Evolutionary conservation across 371 early-diverging fungal species (phyloP).

Genomic region (Zychaea mexicana): DNA sequence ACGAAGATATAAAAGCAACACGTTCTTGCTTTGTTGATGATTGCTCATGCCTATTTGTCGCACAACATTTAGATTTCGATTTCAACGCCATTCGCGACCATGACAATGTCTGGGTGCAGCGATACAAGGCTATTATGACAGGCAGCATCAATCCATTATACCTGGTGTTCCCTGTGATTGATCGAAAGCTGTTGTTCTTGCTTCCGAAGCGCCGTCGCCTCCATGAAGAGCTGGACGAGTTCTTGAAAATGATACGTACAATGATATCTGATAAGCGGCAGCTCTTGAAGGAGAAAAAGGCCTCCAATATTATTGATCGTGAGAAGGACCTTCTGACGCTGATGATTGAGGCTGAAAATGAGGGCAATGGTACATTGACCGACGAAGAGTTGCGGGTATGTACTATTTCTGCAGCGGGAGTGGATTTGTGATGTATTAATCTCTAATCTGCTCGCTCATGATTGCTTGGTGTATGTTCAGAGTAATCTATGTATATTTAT

Average conservation of each 20-base stretch:
- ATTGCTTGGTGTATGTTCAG: neutral
- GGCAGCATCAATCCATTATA: slow-evolving; percentile 11
- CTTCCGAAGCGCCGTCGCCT: slow-evolving; percentile 21
- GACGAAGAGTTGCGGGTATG: slow-evolving; percentile 35
- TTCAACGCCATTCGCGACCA: slow-evolving; percentile 14
- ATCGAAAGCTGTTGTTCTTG: slow-evolving; percentile 3
- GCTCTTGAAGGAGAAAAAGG: slow-evolving; percentile 14
- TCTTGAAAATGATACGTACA: slow-evolving; percentile 34
- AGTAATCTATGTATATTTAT: slow-evolving; percentile 8
- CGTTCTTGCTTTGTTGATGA: neutral
- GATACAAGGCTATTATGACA: slow-evolving; percentile 9
- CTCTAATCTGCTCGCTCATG: neutral
- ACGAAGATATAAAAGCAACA: neutral
- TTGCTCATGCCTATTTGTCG: neutral
- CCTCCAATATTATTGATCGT: slow-evolving; percentile 18
- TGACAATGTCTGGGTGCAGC: slow-evolving; percentile 17
- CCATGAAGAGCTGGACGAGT: slow-evolving; percentile 1
- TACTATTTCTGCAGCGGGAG: no score
- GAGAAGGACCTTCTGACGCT: slow-evolving; percentile 49
- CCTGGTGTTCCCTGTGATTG: slow-evolving; percentile 1
- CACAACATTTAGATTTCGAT: slow-evolving; percentile 13
- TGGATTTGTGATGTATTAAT: neutral
- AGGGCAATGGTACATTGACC: slow-evolving; percentile 6
- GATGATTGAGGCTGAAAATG: slow-evolving; percentile 37
- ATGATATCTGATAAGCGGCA: slow-evolving; percentile 39